Conservation (phyloP, 495 filamentous ascomycete species). For the Neurospora sublineolata region DNA sequence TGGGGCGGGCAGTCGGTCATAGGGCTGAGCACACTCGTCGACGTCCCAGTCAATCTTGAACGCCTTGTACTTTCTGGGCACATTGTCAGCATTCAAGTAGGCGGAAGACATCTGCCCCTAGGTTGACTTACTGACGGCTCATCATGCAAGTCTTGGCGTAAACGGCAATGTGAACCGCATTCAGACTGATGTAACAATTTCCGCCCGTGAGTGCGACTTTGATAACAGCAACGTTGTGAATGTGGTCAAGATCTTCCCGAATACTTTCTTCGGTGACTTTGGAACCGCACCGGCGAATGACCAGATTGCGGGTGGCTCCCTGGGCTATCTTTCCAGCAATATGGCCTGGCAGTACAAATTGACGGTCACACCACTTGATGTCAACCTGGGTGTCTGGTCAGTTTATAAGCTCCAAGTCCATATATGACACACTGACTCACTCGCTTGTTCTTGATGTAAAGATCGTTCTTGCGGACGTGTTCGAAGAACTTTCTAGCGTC, state of each 20-base stretch:
- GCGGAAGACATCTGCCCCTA: neutral
- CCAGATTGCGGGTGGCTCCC: constrained; percentile 70
- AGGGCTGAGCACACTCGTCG: constrained; percentile 63
- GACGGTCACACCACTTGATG: constrained; percentile 59
- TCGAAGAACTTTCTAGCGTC: constrained; percentile 53
- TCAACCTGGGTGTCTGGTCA: constrained; percentile 41
- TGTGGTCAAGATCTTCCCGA: constrained; percentile 69
- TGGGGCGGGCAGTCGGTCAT: constrained; percentile 18
- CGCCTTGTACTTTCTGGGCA: constrained; percentile 51
- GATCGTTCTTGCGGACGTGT: constrained; percentile 51
- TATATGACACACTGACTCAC: constrained; percentile 32
- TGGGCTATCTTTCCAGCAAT: constrained; percentile 53
- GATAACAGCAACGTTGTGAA: constrained; percentile 66
- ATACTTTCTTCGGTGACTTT: constrained; percentile 53
- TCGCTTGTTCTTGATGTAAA: constrained; percentile 58
- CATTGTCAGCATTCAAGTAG: constrained; percentile 2
- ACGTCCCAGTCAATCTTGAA: constrained; percentile 58
- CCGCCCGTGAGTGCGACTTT: constrained; percentile 46
- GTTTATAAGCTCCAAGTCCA: neutral
- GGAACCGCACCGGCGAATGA: constrained; percentile 46
- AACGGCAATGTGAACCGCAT: constrained; percentile 66
- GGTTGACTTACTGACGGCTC: constrained; percentile 42
- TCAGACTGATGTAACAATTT: constrained; percentile 57
- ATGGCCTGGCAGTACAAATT: constrained; percentile 57
- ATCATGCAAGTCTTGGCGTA: constrained; percentile 71